phyloP scores from a whole-genome alignment of 1,284 basidiomycete genomes.

The Ustilago loliicola region DNA sequence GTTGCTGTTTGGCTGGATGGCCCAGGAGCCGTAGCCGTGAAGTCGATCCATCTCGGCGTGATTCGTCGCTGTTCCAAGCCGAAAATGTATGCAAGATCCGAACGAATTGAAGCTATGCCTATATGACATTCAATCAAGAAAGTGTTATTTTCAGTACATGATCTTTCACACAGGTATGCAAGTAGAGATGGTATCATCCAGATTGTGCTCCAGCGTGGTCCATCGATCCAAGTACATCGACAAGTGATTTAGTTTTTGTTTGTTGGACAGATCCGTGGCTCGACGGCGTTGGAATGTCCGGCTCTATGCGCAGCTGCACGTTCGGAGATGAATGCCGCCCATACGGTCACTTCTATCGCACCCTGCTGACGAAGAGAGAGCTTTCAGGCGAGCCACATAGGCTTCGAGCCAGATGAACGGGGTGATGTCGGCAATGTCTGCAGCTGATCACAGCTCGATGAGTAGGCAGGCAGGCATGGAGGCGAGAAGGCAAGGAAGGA shows the following conservation, averaged over 20 bases:
- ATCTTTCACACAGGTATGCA: background rate
- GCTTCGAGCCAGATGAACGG: background rate
- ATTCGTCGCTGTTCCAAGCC: background rate
- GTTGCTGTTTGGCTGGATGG: conserved; percentile 20
- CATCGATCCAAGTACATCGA: background rate
- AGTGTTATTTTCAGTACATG: background rate
- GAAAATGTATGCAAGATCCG: background rate
- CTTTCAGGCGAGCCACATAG: background rate
- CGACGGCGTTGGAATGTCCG: background rate
- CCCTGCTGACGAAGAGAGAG: background rate
- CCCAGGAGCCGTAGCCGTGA: conserved; percentile 26
- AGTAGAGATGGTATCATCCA: background rate
- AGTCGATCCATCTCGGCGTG: conserved; percentile 24
- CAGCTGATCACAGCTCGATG: background rate
- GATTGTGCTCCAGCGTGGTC: background rate
- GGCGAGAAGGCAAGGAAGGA: background rate
- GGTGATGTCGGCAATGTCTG: background rate
- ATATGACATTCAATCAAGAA: background rate
- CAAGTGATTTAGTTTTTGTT: background rate
- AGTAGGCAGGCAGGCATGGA: conserved; percentile 5
- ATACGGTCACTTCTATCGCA: background rate
- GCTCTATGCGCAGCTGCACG: background rate
- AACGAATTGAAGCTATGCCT: background rate
- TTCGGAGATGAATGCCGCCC: background rate
- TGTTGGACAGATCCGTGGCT: background rate